Evolutionary conservation across 1,139 yeast genomes (phyloP), one percentile per base, ranked within the genome.

Genomic region (Protomyces gravidus): DNA sequence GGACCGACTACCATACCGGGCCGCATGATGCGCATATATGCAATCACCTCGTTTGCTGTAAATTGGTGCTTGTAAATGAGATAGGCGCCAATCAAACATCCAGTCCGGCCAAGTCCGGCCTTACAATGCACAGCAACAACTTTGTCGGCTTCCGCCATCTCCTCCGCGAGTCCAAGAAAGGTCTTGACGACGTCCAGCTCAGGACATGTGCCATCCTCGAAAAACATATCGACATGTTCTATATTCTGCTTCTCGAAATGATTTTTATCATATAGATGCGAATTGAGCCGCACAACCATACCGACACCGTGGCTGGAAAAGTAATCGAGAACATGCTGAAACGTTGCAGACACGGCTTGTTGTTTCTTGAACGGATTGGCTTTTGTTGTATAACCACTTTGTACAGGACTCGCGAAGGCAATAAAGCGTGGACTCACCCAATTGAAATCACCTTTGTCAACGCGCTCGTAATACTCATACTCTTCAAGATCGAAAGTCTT

Each of bases 1-100:
- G 98, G 98, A 0, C 98, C 98, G 39, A 92, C 98, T 15, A 92
- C 97, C 98, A 92, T 92, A 32, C 98, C 98, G 0, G 98, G 98
- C 66, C 98, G 81, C 65, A 92, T 79, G 81, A 92, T 87, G 71
- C 98, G 80, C 94, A 92, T 87, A 69, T 89, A 92, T 0, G 92
- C 96, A 68, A 92, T 92, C 72, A 96, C 94, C 72, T 92, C 98
- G 69, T 83, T 87, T 5, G 98, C 98, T 4, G 97, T 92, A 70
- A 92, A 92, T 0, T 97, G 97, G 71, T 92, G 94, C 2, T 96
- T 89, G 70, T 92, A 92, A 56, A 92, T 92, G 65, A 92, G 77
- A 73, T 92, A 96, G 1, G 98, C 98, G 2, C 98, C 98, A 66
- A 92, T 92, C 57, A 92, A 79, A 73, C 98, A 92, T 19, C 98